These are phyloP conservation scores for Tilletiopsis washingtonensis DNA, from an alignment of 1,284 basidiomycete genomes.

Conservation along the genomic window DNA sequence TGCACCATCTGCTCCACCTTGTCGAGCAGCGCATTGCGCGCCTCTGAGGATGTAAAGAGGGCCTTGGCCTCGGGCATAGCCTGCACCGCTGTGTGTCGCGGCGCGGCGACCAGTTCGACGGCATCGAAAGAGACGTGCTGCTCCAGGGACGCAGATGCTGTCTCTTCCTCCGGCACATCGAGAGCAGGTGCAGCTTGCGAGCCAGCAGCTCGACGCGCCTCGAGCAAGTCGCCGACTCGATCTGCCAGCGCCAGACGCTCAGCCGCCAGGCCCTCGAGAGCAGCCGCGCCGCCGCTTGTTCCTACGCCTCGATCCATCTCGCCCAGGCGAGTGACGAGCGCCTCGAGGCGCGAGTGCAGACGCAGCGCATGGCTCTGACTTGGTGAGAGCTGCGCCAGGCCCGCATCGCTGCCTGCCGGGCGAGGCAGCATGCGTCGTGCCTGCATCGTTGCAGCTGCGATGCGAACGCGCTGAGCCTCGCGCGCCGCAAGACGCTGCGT, in stretches of 20 bases:
- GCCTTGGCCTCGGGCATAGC: not conserved
- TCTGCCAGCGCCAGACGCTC: too few relatives aligned
- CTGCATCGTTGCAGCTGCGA: not conserved
- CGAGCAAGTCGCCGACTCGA: too few relatives aligned
- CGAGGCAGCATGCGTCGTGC: not conserved
- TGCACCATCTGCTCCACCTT: not conserved
- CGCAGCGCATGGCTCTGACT: not conserved
- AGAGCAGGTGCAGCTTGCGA: not conserved
- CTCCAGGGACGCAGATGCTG: not conserved
- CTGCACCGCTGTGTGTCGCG: not conserved
- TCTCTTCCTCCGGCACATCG: not conserved
- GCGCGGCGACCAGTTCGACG: not conserved
- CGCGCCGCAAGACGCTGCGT: not conserved
- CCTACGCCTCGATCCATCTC: not conserved
- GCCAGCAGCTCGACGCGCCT: not conserved
- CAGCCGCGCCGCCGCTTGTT: too few relatives aligned
- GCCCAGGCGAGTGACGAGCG: not conserved
- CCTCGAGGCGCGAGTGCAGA: not conserved
- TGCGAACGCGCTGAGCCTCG: not conserved
- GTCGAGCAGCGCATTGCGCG: not conserved
- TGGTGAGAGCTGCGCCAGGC: not conserved
- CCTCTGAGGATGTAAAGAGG: too few relatives aligned
- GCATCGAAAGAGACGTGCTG: not conserved
- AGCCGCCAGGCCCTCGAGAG: too few relatives aligned
- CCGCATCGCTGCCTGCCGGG: not conserved